These are phyloP conservation scores for Nyssa sinensis DNA, from an alignment of 148 eudicot genomes.

Conservation along the genomic window DNA sequence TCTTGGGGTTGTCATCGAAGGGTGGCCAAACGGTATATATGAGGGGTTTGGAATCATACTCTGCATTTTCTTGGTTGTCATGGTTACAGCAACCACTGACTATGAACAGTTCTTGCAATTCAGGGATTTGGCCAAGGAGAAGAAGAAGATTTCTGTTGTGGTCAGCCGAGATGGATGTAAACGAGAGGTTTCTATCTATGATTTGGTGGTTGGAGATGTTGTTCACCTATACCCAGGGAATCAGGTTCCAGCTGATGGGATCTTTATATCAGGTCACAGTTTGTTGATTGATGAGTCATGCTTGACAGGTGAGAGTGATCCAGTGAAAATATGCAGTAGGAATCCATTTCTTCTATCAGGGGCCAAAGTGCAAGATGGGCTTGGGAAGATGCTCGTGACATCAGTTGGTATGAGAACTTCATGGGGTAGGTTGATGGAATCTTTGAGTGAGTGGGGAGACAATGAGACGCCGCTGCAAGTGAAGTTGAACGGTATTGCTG, in stretches of 20 bases:
- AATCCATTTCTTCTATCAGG: constrained; percentile 89
- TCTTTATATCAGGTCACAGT: constrained; percentile 74
- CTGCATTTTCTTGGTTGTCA: constrained; percentile 72
- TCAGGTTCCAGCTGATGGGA: constrained; percentile 88
- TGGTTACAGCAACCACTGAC: constrained; percentile 85
- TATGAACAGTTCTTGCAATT: constrained; percentile 91
- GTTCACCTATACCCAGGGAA: constrained; percentile 80
- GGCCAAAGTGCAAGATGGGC: constrained; percentile 91
- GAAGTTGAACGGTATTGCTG: constrained; percentile 95
- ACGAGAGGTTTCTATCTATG: constrained; percentile 70
- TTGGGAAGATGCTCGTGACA: constrained; percentile 84
- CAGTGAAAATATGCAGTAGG: constrained; percentile 43
- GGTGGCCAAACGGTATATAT: constrained; percentile 80
- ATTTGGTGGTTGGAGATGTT: constrained; percentile 87
- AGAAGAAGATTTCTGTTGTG: constrained; percentile 74
- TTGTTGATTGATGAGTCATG: constrained; percentile 87
- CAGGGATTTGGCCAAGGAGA: constrained; percentile 79
- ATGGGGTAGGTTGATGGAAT: constrained; percentile 96
- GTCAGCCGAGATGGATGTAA: constrained; percentile 79
- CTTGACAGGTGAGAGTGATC: constrained; percentile 88
- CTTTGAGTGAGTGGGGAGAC: constrained; percentile 76
- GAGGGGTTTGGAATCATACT: constrained; percentile 84
- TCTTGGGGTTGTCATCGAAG: constrained; percentile 83
- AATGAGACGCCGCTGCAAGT: constrained; percentile 97
- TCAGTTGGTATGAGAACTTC: constrained; percentile 97